phyloP scores from a whole-genome alignment of 2,329 filamentous ascomycete species.

The Alternaria sp. region DNA sequence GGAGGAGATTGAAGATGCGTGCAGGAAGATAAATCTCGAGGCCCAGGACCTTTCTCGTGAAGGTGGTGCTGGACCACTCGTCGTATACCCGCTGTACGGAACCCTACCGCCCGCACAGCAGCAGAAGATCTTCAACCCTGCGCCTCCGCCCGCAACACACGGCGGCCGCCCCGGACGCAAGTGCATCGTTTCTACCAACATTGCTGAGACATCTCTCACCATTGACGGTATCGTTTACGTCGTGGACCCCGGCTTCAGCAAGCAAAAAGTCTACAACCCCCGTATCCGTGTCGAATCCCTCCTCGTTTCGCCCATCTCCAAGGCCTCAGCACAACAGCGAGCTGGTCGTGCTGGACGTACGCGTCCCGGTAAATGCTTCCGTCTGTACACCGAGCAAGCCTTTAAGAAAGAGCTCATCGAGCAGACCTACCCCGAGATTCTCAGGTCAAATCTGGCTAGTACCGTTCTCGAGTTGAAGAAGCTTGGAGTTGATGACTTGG shows the following conservation, averaged over 20 bases:
- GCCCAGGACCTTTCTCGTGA: slow-evolving; percentile 91
- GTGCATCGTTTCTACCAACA: slow-evolving; percentile 93
- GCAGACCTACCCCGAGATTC: slow-evolving; percentile 94
- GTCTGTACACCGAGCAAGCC: slow-evolving; percentile 90
- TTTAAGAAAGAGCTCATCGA: slow-evolving; percentile 99
- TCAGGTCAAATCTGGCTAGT: slow-evolving; percentile 91
- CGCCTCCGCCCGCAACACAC: slow-evolving; percentile 73
- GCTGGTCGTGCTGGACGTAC: slow-evolving; percentile 99
- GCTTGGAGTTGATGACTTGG: slow-evolving; percentile 90
- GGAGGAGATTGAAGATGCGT: slow-evolving; percentile 97
- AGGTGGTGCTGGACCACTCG: slow-evolving; percentile 86
- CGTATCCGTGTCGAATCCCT: slow-evolving; percentile 95
- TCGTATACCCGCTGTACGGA: slow-evolving; percentile 92
- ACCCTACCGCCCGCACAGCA: slow-evolving; percentile 91
- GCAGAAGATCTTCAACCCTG: slow-evolving; percentile 91
- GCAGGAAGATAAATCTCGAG: slow-evolving; percentile 88
- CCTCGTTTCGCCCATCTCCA: slow-evolving; percentile 96
- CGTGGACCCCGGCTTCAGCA: slow-evolving; percentile 98
- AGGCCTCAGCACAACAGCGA: slow-evolving; percentile 94
- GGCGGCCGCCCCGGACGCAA: slow-evolving; percentile 91
- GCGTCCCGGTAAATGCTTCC: slow-evolving; percentile 96
- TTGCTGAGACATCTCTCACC: slow-evolving; percentile 95
- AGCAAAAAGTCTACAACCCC: slow-evolving; percentile 99
- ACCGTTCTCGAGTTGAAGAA: slow-evolving; percentile 98
- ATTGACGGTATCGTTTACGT: slow-evolving; percentile 99